These are phyloP conservation scores for Apiospora marii DNA, from an alignment of 2,329 filamentous ascomycete species.

Conservation along the genomic window DNA sequence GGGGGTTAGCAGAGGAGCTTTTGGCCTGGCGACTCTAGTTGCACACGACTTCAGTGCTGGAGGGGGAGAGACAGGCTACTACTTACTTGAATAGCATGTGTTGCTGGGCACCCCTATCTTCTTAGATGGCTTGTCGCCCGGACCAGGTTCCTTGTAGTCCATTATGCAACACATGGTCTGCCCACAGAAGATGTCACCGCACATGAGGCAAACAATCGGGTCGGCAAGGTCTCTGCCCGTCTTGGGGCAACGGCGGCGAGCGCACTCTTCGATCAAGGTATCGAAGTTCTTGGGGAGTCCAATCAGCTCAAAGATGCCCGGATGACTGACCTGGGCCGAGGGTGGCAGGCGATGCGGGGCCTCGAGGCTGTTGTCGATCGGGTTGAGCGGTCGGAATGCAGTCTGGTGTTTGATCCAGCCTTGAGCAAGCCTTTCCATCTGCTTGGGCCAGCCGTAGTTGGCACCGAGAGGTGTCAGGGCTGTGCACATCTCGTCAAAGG, in stretches of 20 bases:
- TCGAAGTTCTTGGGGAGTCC: conserved; percentile 93
- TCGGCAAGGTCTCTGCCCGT: conserved; percentile 92
- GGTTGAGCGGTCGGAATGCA: conserved; percentile 41
- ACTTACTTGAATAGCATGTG: conserved; percentile 82
- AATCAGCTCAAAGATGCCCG: conserved; percentile 91
- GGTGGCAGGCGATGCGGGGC: conserved; percentile 37
- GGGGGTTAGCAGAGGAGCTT: conserved; percentile 34
- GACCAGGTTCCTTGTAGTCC: conserved; percentile 55
- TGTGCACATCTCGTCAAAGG: conserved; percentile 79
- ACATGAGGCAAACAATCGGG: conserved; percentile 91
- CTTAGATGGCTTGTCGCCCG: conserved; percentile 48
- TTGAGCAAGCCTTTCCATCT: conserved; percentile 55
- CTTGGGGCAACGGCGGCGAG: conserved; percentile 82
- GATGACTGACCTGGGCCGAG: conserved; percentile 72
- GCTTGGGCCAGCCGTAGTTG: conserved; percentile 58
- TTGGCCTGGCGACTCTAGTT: conserved; percentile 16
- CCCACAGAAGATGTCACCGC: conserved; percentile 94
- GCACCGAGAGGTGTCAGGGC: conserved; percentile 57
- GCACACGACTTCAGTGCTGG: conserved; percentile 11
- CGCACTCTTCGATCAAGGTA: conserved; percentile 89
- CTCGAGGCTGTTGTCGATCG: conserved; percentile 22
- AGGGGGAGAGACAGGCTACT: conserved; percentile 15
- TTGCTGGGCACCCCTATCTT: conserved; percentile 86
- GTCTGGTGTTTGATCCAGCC: conserved; percentile 80
- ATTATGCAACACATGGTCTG: conserved; percentile 91